A percentile compares a stretch with the other conserved stretches of the same genome.
phyloP scores from a whole-genome alignment of 1,284 basidiomycete genomes.

The Cutaneotrichosporon mucoides region DNA sequence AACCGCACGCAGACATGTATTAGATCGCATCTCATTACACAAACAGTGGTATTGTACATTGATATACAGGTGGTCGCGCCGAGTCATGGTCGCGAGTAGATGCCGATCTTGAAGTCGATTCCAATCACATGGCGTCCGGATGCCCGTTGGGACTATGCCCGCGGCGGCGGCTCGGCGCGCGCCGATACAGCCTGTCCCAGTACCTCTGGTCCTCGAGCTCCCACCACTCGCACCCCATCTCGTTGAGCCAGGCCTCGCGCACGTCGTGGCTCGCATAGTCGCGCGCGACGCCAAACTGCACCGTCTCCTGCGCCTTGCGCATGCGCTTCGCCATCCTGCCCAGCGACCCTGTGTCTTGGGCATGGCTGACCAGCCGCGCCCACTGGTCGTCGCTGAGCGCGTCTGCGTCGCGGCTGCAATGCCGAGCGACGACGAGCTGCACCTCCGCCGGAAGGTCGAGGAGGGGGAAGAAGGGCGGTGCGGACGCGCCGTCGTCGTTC shows the following conservation, averaged over 20 bases:
- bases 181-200: slow-evolving; percentile 10
- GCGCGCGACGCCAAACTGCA: slow-evolving; percentile 9
- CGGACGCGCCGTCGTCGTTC: background rate
- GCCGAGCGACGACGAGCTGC: slow-evolving; percentile 32
- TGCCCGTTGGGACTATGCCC: background rate
- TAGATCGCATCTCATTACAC: too few relatives aligned
- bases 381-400: slow-evolving; percentile 40
- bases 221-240: slow-evolving; percentile 38
- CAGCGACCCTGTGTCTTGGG: slow-evolving; percentile 24
- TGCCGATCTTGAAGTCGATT: too few relatives aligned
- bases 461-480: slow-evolving; percentile 24
- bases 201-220: slow-evolving; percentile 22
- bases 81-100: too few relatives aligned
- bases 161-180: background rate
- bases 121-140: background rate
- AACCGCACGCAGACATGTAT: too few relatives aligned
- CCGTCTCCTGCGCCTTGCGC: slow-evolving; percentile 5
- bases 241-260: slow-evolving; percentile 32
- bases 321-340: slow-evolving; percentile 10
- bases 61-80: too few relatives aligned
- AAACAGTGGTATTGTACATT: too few relatives aligned
- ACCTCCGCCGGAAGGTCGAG: slow-evolving; percentile 42
- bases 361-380: slow-evolving; percentile 27
- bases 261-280: slow-evolving; percentile 20
- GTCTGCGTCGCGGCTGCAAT: slow-evolving; percentile 28